phyloP scores from a whole-genome alignment of 2,329 filamentous ascomycete species.

The Curvularia eragrostidis region DNA sequence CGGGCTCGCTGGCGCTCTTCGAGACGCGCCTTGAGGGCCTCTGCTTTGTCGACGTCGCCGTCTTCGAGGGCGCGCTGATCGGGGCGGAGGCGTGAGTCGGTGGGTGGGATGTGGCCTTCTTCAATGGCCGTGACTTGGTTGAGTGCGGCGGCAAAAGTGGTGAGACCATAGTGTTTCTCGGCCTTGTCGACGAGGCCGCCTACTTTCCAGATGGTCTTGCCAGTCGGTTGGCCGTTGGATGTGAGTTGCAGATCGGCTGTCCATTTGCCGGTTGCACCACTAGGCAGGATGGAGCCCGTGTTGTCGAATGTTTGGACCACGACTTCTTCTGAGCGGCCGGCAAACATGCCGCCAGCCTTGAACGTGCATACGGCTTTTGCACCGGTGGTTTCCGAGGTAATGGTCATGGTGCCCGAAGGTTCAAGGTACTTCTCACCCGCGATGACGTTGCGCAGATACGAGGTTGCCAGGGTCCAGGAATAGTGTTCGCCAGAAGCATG shows the following conservation, averaged over 20 bases:
- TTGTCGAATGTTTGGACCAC: conserved; percentile 73
- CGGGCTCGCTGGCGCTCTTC: conserved; percentile 85
- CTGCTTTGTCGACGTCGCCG: conserved; percentile 81
- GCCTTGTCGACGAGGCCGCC: conserved; percentile 81
- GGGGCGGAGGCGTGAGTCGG: conserved; percentile 82
- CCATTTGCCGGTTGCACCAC: conserved; percentile 83
- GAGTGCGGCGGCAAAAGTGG: conserved; percentile 80
- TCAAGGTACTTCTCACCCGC: conserved; percentile 98
- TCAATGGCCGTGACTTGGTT: conserved; percentile 90
- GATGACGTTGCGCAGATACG: conserved; percentile 93
- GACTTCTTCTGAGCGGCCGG: conserved; percentile 90
- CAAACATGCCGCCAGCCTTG: conserved; percentile 96
- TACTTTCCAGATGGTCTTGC: conserved; percentile 77
- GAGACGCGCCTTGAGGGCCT: conserved; percentile 79
- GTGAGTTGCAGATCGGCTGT: conserved; percentile 74
- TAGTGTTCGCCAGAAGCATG: conserved; percentile 81
- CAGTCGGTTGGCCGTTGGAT: conserved; percentile 65
- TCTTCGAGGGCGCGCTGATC: conserved; percentile 87
- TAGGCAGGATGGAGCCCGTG: conserved; percentile 69
- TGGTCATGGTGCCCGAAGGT: conserved; percentile 86
- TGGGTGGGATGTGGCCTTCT: conserved; percentile 73
- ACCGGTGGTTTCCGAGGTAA: conserved; percentile 83
- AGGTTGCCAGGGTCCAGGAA: conserved; percentile 86
- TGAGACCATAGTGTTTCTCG: conserved; percentile 83
- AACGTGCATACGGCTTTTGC: conserved; percentile 88